A percentile compares a stretch with the other conserved stretches of the same genome.
Conservation (phyloP, 805 yeast species). For the Candida railenensis region DNA sequence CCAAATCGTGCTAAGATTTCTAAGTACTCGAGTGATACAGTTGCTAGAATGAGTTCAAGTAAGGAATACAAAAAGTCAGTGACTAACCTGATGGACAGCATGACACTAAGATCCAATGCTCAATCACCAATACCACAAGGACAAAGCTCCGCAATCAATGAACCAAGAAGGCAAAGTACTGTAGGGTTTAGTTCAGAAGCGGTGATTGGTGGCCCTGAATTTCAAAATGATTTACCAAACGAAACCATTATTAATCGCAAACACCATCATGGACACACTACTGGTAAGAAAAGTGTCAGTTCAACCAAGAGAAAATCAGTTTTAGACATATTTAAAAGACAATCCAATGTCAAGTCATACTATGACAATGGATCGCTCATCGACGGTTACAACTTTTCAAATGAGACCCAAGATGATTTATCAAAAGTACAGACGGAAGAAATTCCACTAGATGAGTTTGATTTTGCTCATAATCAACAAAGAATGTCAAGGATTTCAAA, state of each 20-base stretch:
- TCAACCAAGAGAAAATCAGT: constrained; percentile 29
- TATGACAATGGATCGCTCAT: constrained; percentile 32
- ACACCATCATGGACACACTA: neutral
- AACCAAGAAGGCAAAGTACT: constrained; percentile 24
- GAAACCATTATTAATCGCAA: constrained; percentile 7
- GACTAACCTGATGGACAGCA: neutral
- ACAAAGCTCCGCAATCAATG: neutral
- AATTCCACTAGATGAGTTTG: constrained; percentile 44
- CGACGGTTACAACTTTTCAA: constrained; percentile 27
- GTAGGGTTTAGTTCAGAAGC: constrained; percentile 10
- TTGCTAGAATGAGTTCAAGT: constrained; percentile 16
- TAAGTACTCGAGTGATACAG: constrained; percentile 29
- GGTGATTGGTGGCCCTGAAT: constrained; percentile 18
- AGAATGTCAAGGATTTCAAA: constrained; percentile 22
- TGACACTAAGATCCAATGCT: neutral
- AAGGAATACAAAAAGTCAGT: constrained; percentile 1
- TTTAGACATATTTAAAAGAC: constrained; percentile 31
- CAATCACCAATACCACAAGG: neutral
- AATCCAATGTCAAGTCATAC: constrained; percentile 19
- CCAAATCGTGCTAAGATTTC: constrained; percentile 59
- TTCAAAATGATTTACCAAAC: neutral
- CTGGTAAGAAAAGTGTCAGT: neutral
- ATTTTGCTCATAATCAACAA: constrained; percentile 21
- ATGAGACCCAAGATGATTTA: constrained; percentile 28
- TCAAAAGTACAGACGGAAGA: constrained; percentile 47